Conservation (phyloP, 768 basidiomycete species). For the Mycena rebaudengoi region DNA sequence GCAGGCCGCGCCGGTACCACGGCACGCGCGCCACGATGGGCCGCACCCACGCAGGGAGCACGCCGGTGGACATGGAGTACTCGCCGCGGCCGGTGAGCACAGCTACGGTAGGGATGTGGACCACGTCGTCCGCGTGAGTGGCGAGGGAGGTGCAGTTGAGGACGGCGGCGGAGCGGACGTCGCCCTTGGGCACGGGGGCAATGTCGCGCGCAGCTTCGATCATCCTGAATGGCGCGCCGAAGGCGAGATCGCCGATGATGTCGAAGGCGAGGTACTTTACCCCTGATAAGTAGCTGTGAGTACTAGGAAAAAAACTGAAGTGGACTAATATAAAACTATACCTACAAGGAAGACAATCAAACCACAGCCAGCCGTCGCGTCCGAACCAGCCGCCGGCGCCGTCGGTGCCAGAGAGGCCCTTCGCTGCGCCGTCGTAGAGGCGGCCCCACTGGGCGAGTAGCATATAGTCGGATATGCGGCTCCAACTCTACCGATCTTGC, state of each 20-base stretch:
- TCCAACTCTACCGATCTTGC: conserved; percentile 91
- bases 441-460: conserved; percentile 80
- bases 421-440: conserved; percentile 60
- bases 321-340: no score
- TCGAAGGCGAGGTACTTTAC: conserved; percentile 70
- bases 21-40: conserved; percentile 65
- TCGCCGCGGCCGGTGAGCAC: conserved; percentile 91
- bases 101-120: conserved; percentile 78
- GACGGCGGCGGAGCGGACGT: no score
- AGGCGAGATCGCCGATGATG: conserved; percentile 87
- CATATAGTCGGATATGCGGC: conserved; percentile 71
- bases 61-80: conserved; percentile 84
- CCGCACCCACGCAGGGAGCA: conserved; percentile 74
- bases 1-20: conserved; percentile 75
- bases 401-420: conserved; percentile 62
- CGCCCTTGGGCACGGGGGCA: conserved; percentile 74
- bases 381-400: conserved; percentile 67
- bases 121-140: conserved; percentile 48
- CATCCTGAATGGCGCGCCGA: conserved; percentile 91
- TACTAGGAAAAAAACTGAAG: no score
- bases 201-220: conserved; percentile 74
- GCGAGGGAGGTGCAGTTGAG: conserved; percentile 61
- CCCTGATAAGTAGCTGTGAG: no score
- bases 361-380: conserved; percentile 67
- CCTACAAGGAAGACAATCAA: conserved; percentile 34